Conservation (phyloP, 345 rosid species). For the Psidium friedrichsthalianum region DNA sequence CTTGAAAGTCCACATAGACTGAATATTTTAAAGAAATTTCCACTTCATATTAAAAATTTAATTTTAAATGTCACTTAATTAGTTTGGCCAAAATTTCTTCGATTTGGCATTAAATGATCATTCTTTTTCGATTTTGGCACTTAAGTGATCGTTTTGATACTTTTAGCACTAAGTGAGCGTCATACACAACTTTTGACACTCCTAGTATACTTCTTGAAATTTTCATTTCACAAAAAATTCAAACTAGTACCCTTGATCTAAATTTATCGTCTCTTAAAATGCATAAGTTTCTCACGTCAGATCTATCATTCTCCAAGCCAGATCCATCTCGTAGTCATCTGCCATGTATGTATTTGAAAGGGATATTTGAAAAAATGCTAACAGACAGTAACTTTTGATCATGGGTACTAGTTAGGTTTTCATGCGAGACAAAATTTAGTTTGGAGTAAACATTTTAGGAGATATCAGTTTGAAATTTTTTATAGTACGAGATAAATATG, state of each 20-base stretch:
- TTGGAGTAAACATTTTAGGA: neutral
- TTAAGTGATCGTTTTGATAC: no score
- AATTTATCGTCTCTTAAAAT: neutral
- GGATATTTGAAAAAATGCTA: neutral
- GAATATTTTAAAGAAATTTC: no score
- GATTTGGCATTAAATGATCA: no score
- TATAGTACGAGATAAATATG: neutral
- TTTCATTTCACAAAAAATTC: neutral
- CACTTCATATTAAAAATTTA: no score
- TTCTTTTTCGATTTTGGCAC: no score
- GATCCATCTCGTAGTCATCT: rapidly evolving
- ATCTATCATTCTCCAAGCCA: neutral
- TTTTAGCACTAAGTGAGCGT: no score
- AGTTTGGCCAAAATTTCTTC: no score
- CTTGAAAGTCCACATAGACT: no score
- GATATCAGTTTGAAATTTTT: neutral
- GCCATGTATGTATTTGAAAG: neutral
- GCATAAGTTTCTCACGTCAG: neutral
- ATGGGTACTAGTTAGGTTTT: neutral
- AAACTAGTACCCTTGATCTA: no score
- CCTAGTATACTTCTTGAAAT: neutral
- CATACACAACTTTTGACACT: no score
- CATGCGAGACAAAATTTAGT: neutral
- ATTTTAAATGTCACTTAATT: no score
- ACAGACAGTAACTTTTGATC: neutral